phyloP scores from a whole-genome alignment of 768 basidiomycete genomes.

The Dendrothele bispora region DNA sequence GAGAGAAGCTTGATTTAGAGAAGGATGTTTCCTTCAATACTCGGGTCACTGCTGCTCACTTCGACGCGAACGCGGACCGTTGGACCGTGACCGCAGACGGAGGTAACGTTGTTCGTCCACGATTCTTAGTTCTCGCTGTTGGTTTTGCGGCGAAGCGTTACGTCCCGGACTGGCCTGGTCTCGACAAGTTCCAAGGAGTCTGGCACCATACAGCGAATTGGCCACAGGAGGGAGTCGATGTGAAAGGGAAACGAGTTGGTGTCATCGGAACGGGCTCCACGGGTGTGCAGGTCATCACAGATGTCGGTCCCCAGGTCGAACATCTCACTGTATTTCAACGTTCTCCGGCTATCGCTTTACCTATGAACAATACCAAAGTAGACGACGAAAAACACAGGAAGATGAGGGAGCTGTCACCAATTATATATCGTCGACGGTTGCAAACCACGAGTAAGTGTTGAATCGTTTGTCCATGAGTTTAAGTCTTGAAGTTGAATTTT shows the following conservation, averaged over 20 bases:
- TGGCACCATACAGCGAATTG: slow-evolving; percentile 20
- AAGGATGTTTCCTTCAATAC: slow-evolving; percentile 22
- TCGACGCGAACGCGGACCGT: slow-evolving; percentile 15
- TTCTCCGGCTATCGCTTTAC: slow-evolving; percentile 19
- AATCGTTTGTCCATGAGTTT: not conserved
- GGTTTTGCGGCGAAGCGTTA: slow-evolving; percentile 22
- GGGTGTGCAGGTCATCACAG: slow-evolving; percentile 24
- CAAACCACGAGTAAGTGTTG: slow-evolving; percentile 14
- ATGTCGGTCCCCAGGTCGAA: slow-evolving; percentile 14
- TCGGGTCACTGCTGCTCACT: slow-evolving; percentile 17
- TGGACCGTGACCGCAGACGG: slow-evolving; percentile 19
- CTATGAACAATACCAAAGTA: slow-evolving; percentile 15
- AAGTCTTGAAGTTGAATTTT: not conserved
- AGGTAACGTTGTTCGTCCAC: slow-evolving; percentile 13
- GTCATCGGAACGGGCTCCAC: slow-evolving; percentile 22
- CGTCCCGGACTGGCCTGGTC: slow-evolving; percentile 16
- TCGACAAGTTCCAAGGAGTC: slow-evolving; percentile 20
- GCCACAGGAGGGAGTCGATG: slow-evolving; percentile 21
- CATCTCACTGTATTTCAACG: slow-evolving; percentile 27
- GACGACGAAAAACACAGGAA: slow-evolving; percentile 9
- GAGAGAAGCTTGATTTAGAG: slow-evolving; percentile 21
- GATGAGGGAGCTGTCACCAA: slow-evolving; percentile 17
- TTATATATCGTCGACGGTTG: slow-evolving; percentile 14
- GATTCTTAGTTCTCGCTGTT: slow-evolving; percentile 20
- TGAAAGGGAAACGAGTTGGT: slow-evolving; percentile 20